These are phyloP conservation scores for Ogataea pini DNA, from an alignment of 805 yeast species.

Conservation along the genomic window DNA sequence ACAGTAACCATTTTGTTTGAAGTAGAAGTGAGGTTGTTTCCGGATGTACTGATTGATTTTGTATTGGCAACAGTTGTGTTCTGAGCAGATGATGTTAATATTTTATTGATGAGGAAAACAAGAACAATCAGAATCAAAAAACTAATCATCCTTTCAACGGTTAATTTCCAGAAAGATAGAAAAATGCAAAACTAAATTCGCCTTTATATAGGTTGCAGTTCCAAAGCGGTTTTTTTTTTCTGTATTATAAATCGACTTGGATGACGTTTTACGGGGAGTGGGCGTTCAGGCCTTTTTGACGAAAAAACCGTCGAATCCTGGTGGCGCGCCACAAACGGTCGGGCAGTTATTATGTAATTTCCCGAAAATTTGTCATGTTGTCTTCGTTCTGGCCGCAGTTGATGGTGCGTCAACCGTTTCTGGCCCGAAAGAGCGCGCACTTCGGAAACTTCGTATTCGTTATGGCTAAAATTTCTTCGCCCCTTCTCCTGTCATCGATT, in stretches of 20 bases:
- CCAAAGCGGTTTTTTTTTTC: slow-evolving; percentile 2
- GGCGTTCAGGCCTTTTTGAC: not conserved
- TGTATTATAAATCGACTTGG: slow-evolving; percentile 7
- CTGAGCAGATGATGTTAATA: slow-evolving; percentile 21
- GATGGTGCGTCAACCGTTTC: not conserved
- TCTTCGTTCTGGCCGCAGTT: slow-evolving; percentile 2
- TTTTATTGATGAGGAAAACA: slow-evolving; percentile 29
- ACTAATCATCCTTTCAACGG: slow-evolving; percentile 24
- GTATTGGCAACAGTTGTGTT: slow-evolving; percentile 9
- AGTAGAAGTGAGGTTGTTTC: slow-evolving; percentile 4
- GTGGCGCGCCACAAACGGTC: slow-evolving; percentile 6
- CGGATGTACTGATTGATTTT: slow-evolving; percentile 4
- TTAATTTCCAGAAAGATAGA: not conserved
- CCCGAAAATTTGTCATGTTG: slow-evolving; percentile 6
- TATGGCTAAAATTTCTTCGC: slow-evolving; percentile 1
- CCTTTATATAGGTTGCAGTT: slow-evolving; percentile 2
- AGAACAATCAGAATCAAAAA: slow-evolving; percentile 30
- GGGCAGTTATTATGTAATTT: not conserved
- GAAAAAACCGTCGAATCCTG: not conserved
- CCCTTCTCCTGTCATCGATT: not conserved
- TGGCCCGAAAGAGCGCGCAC: not conserved
- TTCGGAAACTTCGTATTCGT: slow-evolving; percentile 4
- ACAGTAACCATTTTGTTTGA: slow-evolving; percentile 51
- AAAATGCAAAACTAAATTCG: not conserved
- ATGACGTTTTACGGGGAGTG: slow-evolving; percentile 2